Conservation (phyloP, 352 stramenopile genomes). For the Phytophthora colocasiae region DNA sequence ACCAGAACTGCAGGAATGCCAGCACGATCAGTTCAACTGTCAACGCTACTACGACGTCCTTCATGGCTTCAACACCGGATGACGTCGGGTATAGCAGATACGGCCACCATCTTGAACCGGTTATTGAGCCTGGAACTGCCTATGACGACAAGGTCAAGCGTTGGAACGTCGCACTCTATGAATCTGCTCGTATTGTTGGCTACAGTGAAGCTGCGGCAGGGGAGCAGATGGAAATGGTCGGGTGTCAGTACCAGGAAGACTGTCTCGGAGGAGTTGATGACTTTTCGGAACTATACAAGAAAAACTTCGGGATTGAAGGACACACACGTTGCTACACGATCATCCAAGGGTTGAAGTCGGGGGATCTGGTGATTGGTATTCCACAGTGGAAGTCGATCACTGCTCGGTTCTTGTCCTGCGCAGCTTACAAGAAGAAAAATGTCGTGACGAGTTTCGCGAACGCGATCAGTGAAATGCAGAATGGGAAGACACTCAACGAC, state of each 20-base stretch:
- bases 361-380: conserved; percentile 54
- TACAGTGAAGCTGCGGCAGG: conserved; percentile 46
- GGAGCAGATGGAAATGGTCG: conserved; percentile 63
- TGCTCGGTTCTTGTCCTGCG: conserved; percentile 43
- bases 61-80: conserved; percentile 11
- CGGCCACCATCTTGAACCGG: conserved; percentile 6
- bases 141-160: conserved; percentile 43
- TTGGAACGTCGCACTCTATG: conserved; percentile 60
- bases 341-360: conserved; percentile 40
- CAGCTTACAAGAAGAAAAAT: conserved; percentile 11
- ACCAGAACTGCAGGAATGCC: conserved; percentile 48
- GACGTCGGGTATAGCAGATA: neutral
- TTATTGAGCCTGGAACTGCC: conserved; percentile 25
- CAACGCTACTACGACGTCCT: conserved; percentile 6
- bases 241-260: conserved; percentile 60
- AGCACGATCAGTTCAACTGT: conserved; percentile 30
- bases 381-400: conserved; percentile 56
- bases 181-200: conserved; percentile 50
- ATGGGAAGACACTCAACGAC: neutral
- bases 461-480: conserved; percentile 3
- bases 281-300: conserved; percentile 47
- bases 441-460: conserved; percentile 11
- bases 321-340: conserved; percentile 58
- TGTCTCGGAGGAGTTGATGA: conserved; percentile 57
- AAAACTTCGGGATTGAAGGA: conserved; percentile 59